These are phyloP conservation scores for Metschnikowia similis DNA, from an alignment of 805 yeast genomes.

Conservation along the genomic window DNA sequence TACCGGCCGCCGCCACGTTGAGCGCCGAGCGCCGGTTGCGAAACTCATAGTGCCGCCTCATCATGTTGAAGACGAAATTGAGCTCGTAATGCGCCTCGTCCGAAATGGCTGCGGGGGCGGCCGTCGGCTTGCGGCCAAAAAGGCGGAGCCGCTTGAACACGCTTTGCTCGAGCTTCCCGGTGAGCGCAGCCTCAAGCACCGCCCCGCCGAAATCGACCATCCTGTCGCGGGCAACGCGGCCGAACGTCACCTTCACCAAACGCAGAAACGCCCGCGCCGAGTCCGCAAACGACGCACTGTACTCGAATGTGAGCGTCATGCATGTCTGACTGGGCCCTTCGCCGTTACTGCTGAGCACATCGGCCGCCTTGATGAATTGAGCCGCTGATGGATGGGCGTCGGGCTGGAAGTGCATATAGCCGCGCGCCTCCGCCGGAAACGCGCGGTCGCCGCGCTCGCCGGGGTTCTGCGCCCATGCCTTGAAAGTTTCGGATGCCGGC, in stretches of 20 bases:
- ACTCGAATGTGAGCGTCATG: conserved; percentile 34
- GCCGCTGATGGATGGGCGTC: neutral
- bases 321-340: conserved; percentile 20
- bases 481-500: conserved; percentile 20
- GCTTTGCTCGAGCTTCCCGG: conserved; percentile 22
- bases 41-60: conserved; percentile 29
- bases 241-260: conserved; percentile 27
- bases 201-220: conserved; percentile 21
- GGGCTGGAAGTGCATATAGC: neutral
- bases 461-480: conserved; percentile 10
- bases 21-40: conserved; percentile 31
- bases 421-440: conserved; percentile 1
- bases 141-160: conserved; percentile 20
- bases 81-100: conserved; percentile 29
- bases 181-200: conserved; percentile 27
- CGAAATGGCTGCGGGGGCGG: conserved; percentile 12
- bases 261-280: conserved; percentile 25
- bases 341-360: neutral
- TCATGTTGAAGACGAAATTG: conserved; percentile 27
- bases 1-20: conserved; percentile 6
- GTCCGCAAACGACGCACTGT: conserved; percentile 29
- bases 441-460: neutral
- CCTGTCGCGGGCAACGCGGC: conserved; percentile 19
- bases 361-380: neutral
- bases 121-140: conserved; percentile 18